Evolutionary conservation across 352 stramenopile species (phyloP).

Genomic region (Pythium utonaiense): DNA sequence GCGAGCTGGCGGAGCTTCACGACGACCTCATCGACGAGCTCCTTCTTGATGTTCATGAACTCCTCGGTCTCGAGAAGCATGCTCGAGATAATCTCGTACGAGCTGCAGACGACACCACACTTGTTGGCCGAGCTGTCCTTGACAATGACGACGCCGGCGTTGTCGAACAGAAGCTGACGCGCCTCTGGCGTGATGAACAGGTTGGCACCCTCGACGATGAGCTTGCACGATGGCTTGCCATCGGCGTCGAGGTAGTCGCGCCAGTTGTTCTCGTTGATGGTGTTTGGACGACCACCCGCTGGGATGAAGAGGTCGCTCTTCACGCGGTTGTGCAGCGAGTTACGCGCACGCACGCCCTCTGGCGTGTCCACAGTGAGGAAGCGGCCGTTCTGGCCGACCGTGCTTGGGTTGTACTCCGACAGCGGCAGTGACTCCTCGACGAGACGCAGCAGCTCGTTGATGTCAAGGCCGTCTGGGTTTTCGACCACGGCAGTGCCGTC

Average conservation of each 20-base stretch:
- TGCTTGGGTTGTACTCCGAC: slow-evolving; percentile 59
- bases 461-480: slow-evolving; percentile 94
- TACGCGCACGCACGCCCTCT: slow-evolving; percentile 89
- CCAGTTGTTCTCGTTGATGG: slow-evolving; percentile 95
- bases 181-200: slow-evolving; percentile 96
- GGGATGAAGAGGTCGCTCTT: slow-evolving; percentile 87
- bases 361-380: slow-evolving; percentile 83
- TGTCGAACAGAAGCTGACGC: slow-evolving; percentile 85
- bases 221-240: slow-evolving; percentile 80
- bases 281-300: slow-evolving; percentile 90
- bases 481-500: slow-evolving; percentile 94
- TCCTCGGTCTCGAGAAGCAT: slow-evolving; percentile 96
- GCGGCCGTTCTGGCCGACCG: slow-evolving; percentile 46
- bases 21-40: slow-evolving; percentile 92
- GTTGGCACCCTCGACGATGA: slow-evolving; percentile 98
- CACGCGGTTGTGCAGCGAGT: slow-evolving; percentile 97
- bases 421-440: slow-evolving; percentile 91
- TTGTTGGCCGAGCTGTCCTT: slow-evolving; percentile 96
- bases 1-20: slow-evolving; percentile 92
- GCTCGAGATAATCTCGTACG: slow-evolving; percentile 86
- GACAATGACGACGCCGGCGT: slow-evolving; percentile 95
- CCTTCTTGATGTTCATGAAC: slow-evolving; percentile 95
- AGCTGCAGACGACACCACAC: slow-evolving; percentile 79
- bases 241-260: slow-evolving; percentile 85
- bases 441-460: slow-evolving; percentile 93